Evolutionary conservation across 208 protist species (phyloP).

Genomic region (Acanthamoeba divionensis): DNA sequence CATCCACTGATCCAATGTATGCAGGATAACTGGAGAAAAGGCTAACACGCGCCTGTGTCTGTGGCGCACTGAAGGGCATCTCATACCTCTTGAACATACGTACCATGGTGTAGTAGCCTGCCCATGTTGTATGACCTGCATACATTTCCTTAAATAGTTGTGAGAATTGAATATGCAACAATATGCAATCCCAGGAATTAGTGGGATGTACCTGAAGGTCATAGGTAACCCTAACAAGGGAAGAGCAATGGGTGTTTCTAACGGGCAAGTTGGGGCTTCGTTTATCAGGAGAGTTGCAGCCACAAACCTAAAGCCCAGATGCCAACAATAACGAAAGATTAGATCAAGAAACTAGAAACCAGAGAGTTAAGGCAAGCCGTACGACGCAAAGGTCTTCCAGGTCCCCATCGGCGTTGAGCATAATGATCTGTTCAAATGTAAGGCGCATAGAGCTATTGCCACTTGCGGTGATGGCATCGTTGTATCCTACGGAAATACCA

Average conservation of each 20-base stretch:
- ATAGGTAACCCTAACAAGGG: conserved; percentile 23
- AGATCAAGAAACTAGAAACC: background rate
- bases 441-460: background rate
- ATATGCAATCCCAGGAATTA: too few relatives aligned
- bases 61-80: conserved; percentile 22
- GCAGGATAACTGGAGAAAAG: conserved; percentile 85
- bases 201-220: conserved; percentile 8
- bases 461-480: background rate
- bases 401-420: conserved; percentile 38
- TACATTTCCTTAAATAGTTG: too few relatives aligned
- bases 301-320: too few relatives aligned
- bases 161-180: too few relatives aligned
- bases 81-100: conserved; percentile 79
- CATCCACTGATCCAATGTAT: conserved; percentile 82
- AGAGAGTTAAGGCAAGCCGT: background rate
- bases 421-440: background rate
- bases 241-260: conserved; percentile 27
- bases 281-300: too few relatives aligned
- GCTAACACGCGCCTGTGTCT: background rate
- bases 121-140: conserved; percentile 59
- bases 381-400: conserved; percentile 14
- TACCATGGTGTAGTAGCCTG: conserved; percentile 72
- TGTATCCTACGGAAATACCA: background rate
- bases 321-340: too few relatives aligned
- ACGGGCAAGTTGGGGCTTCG: too few relatives aligned